Evolutionary conservation across 768 basidiomycete species (phyloP).

Genomic region (Crepidotus variabilis): DNA sequence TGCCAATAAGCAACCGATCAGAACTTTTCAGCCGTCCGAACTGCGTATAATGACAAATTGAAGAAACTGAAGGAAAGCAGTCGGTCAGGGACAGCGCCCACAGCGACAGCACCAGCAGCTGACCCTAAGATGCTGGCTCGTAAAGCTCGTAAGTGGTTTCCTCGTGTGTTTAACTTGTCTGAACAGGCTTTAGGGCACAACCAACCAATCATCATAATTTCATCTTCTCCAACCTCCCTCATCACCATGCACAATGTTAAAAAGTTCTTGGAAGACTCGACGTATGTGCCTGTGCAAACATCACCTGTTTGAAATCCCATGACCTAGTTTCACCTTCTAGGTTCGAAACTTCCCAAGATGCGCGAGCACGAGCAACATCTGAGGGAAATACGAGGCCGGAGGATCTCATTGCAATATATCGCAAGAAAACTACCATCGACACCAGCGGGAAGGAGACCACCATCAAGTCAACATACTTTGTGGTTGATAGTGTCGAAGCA

Average conservation of each 20-base stretch:
- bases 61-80: constrained; percentile 72
- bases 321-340: constrained; percentile 24
- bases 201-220: constrained; percentile 96
- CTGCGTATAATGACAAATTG: constrained; percentile 68
- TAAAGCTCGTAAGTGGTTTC: constrained; percentile 57
- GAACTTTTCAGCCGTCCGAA: constrained; percentile 77
- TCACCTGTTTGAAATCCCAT: neutral
- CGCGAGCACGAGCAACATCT: constrained; percentile 60
- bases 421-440: constrained; percentile 71
- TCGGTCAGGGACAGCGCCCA: constrained; percentile 40
- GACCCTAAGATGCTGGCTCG: constrained; percentile 63
- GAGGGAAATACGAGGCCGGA: constrained; percentile 76
- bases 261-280: constrained; percentile 85
- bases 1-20: constrained; percentile 22
- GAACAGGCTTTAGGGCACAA: constrained; percentile 46
- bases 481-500: constrained; percentile 92
- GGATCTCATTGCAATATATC: constrained; percentile 85
- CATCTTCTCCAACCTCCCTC: constrained; percentile 90
- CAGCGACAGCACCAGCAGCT: constrained; percentile 35
- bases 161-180: neutral
- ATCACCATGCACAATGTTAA: constrained; percentile 99
- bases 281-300: constrained; percentile 32
- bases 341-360: constrained; percentile 75
- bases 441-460: constrained; percentile 58
- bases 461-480: constrained; percentile 66